These are phyloP conservation scores for Barbatosphaeria neglecta DNA, from an alignment of 495 filamentous ascomycete genomes.

Conservation along the genomic window DNA sequence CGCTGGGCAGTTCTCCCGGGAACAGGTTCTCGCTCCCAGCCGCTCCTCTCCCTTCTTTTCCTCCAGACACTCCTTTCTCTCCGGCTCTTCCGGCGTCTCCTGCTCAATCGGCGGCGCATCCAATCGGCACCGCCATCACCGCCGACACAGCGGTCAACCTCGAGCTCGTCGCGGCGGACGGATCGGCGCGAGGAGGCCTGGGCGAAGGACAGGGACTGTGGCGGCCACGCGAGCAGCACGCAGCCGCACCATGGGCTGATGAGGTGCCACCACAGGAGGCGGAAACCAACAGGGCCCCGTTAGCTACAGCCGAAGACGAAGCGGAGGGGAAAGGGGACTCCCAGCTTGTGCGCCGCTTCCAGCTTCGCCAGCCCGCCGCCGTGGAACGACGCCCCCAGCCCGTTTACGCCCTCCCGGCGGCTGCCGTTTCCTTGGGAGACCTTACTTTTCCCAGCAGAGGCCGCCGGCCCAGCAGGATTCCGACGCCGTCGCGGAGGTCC, in stretches of 20 bases:
- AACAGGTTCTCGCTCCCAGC: neutral
- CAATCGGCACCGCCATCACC: constrained; percentile 2
- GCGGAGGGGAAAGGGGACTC: too few relatives aligned
- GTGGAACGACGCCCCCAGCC: constrained; percentile 7
- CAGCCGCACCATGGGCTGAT: constrained; percentile 10
- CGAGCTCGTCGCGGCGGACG: neutral
- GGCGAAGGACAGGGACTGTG: constrained; percentile 1
- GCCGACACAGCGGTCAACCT: constrained; percentile 2
- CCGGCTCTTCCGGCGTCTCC: too few relatives aligned
- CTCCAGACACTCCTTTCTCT: too few relatives aligned
- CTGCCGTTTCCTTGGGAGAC: constrained; percentile 17
- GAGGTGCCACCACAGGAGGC: constrained; percentile 22
- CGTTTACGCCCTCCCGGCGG: constrained; percentile 5
- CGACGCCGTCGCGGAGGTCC: constrained; percentile 13
- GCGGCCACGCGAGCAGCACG: constrained; percentile 4
- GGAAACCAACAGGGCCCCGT: constrained; percentile 31
- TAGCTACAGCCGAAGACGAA: constrained; percentile 33
- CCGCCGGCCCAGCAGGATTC: constrained; percentile 17
- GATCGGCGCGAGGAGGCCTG: neutral
- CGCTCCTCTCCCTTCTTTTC: too few relatives aligned
- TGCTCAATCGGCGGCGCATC: neutral
- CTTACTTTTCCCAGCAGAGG: constrained; percentile 24
- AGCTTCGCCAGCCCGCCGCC: constrained; percentile 25
- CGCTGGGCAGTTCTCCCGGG: neutral
- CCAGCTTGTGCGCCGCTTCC: constrained; percentile 30